Evolutionary conservation across 148 eudicot genomes (phyloP), one percentile per base, ranked within the genome.

Genomic region (Spergularia bocconei): DNA sequence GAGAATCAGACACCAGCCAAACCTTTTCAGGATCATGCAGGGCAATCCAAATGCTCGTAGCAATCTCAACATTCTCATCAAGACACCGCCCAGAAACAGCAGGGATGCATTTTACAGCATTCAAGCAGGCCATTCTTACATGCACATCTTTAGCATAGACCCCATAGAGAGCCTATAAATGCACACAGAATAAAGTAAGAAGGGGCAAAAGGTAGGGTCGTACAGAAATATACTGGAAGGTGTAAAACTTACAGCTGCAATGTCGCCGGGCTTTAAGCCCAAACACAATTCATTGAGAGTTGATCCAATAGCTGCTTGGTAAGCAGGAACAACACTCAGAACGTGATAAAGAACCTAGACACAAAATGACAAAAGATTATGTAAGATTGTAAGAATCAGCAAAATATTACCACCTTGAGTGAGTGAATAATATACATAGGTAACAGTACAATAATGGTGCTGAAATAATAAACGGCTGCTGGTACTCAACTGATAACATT

Each of bases 11-110:
- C 52, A 47, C 15, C 76, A 63, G 68, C 44, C 80, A 69, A 70
- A 92, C 99, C 99, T 95, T 95, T 61, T 95, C 97, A 1, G 90
- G 89, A 85, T 95, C 97, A 87, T 95, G 99, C 66, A 92, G 77
- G 20, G 96, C 93, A 83, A 95, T 89, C 99, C 99, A 92, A 78
- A 95, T 87, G 80, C 88, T 87, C 67, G 97, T 95, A 20, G 97
- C 94, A 79, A 92, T 87, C 78, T 92, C 97, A 55, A 89, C 91
- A 84, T 87, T 87, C 80, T 87, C 82, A 77, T 91, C 87, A 76
- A 95, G 83, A 74, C 92, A 80, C 58, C 94, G 90, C 76, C 85
- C 84, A 75, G 96, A 83, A 71, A 95, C 89, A 80, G 94, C 89
- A 55, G 99, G 99, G 78, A 92, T 87, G 84, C 97, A 95, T 81